Conservation (phyloP, 2,329 filamentous ascomycete genomes). For the Trichoderma pleuroti region DNA sequence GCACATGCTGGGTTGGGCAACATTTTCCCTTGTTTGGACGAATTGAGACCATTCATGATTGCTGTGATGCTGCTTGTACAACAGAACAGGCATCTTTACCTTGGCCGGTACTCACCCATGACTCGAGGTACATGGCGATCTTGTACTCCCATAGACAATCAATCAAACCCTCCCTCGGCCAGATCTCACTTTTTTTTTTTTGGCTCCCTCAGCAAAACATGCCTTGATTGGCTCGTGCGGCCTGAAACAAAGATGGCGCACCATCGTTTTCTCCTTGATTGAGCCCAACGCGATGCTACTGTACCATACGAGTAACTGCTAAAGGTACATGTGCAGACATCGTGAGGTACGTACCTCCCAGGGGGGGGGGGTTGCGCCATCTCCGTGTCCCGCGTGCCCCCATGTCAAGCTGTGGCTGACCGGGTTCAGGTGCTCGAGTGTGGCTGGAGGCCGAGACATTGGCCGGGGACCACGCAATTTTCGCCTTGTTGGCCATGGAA, state of each 20-base stretch:
- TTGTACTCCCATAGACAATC: background rate
- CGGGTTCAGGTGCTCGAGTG: background rate
- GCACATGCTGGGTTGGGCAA: constrained; percentile 1
- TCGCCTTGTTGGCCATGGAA: background rate
- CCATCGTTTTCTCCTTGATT: background rate
- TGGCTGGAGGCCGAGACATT: background rate
- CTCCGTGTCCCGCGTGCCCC: background rate
- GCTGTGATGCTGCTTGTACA: background rate
- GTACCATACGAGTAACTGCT: background rate
- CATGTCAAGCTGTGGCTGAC: constrained; percentile 16
- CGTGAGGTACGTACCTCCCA: background rate
- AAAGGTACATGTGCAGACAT: background rate
- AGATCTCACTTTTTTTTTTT: background rate
- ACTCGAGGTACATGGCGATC: background rate
- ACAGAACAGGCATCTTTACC: background rate
- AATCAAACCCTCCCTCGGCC: background rate
- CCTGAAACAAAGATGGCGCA: constrained; percentile 16
- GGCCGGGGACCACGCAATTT: background rate
- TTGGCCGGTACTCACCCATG: background rate
- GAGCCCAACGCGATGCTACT: constrained; percentile 12
- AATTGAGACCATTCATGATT: background rate
- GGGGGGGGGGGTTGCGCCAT: background rate
- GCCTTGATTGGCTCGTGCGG: constrained; percentile 13
- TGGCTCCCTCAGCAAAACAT: background rate
- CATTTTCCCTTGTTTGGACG: background rate